Percentiles rank a stretch among this genome's conserved stretches.
These are phyloP conservation scores for Xylaria intraflava DNA, from an alignment of 495 filamentous ascomycete genomes.

Conservation along the genomic window DNA sequence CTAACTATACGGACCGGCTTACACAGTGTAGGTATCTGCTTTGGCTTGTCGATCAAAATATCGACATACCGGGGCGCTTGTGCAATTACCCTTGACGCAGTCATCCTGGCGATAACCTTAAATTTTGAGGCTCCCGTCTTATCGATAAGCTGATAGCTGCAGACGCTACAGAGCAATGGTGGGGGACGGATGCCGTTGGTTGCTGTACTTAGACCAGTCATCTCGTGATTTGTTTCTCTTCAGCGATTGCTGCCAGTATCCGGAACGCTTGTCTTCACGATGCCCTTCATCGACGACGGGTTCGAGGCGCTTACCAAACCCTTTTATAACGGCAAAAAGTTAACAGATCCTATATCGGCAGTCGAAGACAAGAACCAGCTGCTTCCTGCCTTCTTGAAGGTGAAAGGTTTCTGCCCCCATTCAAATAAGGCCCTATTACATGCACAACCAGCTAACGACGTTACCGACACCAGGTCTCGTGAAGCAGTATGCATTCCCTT, in stretches of 20 bases:
- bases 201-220: conserved; percentile 7
- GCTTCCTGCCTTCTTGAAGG: conserved; percentile 90
- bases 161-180: conserved; percentile 5
- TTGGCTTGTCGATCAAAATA: neutral
- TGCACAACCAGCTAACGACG: conserved; percentile 17
- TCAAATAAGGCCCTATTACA: too few relatives aligned
- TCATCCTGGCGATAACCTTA: conserved; percentile 7
- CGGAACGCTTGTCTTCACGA: conserved; percentile 22
- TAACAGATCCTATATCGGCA: conserved; percentile 92
- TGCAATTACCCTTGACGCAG: conserved; percentile 2
- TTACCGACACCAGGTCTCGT: conserved; percentile 50
- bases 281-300: conserved; percentile 43
- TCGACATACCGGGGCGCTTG: conserved; percentile 3
- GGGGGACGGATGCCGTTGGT: neutral
- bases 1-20: too few relatives aligned
- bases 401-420: conserved; percentile 81
- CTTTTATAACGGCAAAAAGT: conserved; percentile 89
- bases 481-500: conserved; percentile 54
- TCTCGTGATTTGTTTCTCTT: conserved; percentile 8
- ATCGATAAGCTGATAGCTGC: conserved; percentile 11
- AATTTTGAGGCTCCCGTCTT: conserved; percentile 10
- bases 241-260: conserved; percentile 2
- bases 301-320: conserved; percentile 90
- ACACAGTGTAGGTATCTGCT: too few relatives aligned
- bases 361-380: conserved; percentile 92